These are phyloP conservation scores for Erodium chrysanthum DNA, from an alignment of 441 rosid genomes.

Conservation along the genomic window DNA sequence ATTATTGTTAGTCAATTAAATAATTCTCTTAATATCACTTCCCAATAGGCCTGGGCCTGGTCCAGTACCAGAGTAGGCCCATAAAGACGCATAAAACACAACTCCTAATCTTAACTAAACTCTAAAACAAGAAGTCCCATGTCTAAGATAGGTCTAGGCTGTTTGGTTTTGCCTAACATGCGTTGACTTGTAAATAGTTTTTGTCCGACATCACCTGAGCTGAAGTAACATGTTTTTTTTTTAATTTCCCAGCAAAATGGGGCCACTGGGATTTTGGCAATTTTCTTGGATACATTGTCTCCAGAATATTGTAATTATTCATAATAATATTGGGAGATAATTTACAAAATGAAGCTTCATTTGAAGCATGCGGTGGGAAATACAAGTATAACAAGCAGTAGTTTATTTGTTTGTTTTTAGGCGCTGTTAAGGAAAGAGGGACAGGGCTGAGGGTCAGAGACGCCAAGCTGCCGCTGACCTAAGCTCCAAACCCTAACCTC, in stretches of 20 bases:
- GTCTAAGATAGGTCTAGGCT: too few species aligned
- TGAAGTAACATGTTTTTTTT: not conserved
- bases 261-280: not conserved
- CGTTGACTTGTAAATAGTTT: not conserved
- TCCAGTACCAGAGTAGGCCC: not conserved
- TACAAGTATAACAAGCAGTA: not conserved
- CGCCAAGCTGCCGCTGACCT: not conserved
- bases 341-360: not conserved
- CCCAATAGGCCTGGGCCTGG: not conserved
- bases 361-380: not conserved
- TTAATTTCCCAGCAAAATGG: not conserved
- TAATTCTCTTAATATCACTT: too few species aligned
- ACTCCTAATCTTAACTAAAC: not conserved
- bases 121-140: too few species aligned
- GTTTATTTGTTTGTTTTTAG: not conserved
- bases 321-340: not conserved
- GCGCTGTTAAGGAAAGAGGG: not conserved
- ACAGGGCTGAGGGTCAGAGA: not conserved
- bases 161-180: not conserved
- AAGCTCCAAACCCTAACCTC: slow-evolving; percentile 3
- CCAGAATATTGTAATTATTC: slow-evolving; percentile 1
- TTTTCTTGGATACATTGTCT: not conserved
- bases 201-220: not conserved
- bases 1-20: too few species aligned
- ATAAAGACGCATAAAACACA: not conserved